Evolutionary conservation across 495 filamentous ascomycete genomes (phyloP).

Genomic region (Aspergillus bertholletiae): DNA sequence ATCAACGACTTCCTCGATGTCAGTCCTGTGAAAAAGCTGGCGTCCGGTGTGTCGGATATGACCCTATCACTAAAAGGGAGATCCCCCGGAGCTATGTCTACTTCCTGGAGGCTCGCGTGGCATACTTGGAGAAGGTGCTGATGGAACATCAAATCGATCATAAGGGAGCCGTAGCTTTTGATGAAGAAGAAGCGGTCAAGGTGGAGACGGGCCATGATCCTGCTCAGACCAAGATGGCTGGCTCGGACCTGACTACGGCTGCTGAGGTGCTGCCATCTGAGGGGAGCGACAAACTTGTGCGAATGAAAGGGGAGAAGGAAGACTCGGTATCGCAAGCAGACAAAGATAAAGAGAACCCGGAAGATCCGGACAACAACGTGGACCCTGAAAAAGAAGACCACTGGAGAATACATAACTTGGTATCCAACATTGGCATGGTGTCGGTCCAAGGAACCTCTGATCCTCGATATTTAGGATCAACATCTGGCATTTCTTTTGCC

Average conservation of each 20-base stretch:
- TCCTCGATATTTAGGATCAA: constrained; percentile 77
- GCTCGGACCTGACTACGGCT: constrained; percentile 7
- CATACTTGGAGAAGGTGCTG: constrained; percentile 78
- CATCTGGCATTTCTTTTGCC: constrained; percentile 91
- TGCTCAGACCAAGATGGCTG: constrained; percentile 14
- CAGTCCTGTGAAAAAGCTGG: constrained; percentile 85
- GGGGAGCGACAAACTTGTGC: constrained; percentile 18
- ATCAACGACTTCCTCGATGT: constrained; percentile 87
- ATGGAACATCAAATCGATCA: constrained; percentile 66
- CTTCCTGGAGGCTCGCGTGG: constrained; percentile 83
- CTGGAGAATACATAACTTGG: constrained; percentile 67
- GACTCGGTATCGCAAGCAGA: constrained; percentile 23
- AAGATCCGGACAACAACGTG: constrained; percentile 18
- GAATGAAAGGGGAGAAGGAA: constrained; percentile 26
- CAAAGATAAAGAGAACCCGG: constrained; percentile 27
- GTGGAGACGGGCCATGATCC: constrained; percentile 32
- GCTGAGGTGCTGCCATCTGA: constrained; percentile 16
- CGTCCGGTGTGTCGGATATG: constrained; percentile 89
- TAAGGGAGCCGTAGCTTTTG: constrained; percentile 72
- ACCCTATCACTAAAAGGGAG: constrained; percentile 91
- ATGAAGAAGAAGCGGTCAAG: constrained; percentile 51
- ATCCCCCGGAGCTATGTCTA: constrained; percentile 94
- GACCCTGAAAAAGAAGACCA: constrained; percentile 49
- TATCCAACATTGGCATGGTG: constrained; percentile 71
- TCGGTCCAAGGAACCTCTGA: constrained; percentile 74